A percentile compares a stretch with the other conserved stretches of the same genome.
These are phyloP conservation scores for Discostella stelligeroides DNA, from an alignment of 108 stramenopile genomes.

Conservation along the genomic window DNA sequence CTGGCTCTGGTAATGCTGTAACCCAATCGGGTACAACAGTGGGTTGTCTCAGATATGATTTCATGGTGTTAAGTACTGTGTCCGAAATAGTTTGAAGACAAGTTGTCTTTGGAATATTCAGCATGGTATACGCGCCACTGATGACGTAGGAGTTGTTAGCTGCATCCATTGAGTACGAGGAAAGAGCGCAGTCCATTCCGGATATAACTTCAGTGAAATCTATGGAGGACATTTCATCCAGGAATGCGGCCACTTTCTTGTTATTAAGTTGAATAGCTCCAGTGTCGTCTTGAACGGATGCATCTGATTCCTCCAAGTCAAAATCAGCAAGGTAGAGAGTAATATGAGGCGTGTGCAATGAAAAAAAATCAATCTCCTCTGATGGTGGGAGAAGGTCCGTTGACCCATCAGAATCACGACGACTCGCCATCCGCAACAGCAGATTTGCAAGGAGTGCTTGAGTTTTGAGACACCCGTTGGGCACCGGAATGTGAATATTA, in stretches of 20 bases:
- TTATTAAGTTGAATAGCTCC: neutral
- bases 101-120: constrained; percentile 16
- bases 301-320: constrained; percentile 31
- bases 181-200: constrained; percentile 11
- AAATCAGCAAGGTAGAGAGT: constrained; percentile 55
- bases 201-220: constrained; percentile 14
- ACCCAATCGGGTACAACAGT: constrained; percentile 43
- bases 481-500: constrained; percentile 39
- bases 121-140: constrained; percentile 50
- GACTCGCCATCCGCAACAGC: constrained; percentile 20
- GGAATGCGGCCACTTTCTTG: neutral
- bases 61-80: constrained; percentile 24
- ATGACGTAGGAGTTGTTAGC: neutral
- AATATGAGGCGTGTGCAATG: constrained; percentile 42
- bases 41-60: constrained; percentile 30
- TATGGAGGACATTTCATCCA: constrained; percentile 6
- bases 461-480: constrained; percentile 28
- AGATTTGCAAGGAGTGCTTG: constrained; percentile 37
- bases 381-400: neutral
- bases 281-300: neutral
- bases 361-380: constrained; percentile 44
- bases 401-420: neutral
- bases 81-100: constrained; percentile 51
- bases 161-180: constrained; percentile 2
- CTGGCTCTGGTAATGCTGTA: constrained; percentile 26